phyloP scores from a whole-genome alignment of 805 yeast genomes.

The Candida railenensis region DNA sequence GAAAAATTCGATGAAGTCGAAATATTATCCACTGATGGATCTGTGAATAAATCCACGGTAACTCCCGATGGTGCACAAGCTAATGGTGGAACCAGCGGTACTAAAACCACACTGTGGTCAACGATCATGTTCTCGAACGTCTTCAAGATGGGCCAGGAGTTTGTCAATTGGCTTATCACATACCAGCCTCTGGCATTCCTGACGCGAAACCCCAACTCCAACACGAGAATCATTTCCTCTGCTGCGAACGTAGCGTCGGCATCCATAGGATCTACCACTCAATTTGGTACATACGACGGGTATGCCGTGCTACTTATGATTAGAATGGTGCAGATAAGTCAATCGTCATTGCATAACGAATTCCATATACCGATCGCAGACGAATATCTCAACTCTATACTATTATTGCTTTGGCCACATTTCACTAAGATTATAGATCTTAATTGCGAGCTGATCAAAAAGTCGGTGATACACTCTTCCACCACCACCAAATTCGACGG shows the following conservation, averaged over 20 bases:
- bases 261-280: background rate
- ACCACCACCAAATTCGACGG: slow-evolving; percentile 17
- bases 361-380: slow-evolving; percentile 66
- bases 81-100: background rate
- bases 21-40: background rate
- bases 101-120: slow-evolving; percentile 24
- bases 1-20: slow-evolving; percentile 30
- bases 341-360: slow-evolving; percentile 64
- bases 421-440: slow-evolving; percentile 75
- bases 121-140: slow-evolving; percentile 36
- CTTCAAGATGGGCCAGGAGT: slow-evolving; percentile 44
- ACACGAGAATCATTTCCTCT: slow-evolving; percentile 1
- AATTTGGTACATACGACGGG: slow-evolving; percentile 55
- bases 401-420: slow-evolving; percentile 80
- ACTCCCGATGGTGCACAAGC: slow-evolving; percentile 2
- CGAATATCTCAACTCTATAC: slow-evolving; percentile 63
- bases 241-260: slow-evolving; percentile 1
- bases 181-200: slow-evolving; percentile 30
- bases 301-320: slow-evolving; percentile 79
- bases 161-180: slow-evolving; percentile 43
- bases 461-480: slow-evolving; percentile 35
- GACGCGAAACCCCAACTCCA: background rate
- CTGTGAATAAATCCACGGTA: background rate
- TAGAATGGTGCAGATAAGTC: slow-evolving; percentile 64
- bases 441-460: slow-evolving; percentile 71